phyloP scores from a whole-genome alignment of 192 early-diverging fungal genomes.

The Coemansia sp. region DNA sequence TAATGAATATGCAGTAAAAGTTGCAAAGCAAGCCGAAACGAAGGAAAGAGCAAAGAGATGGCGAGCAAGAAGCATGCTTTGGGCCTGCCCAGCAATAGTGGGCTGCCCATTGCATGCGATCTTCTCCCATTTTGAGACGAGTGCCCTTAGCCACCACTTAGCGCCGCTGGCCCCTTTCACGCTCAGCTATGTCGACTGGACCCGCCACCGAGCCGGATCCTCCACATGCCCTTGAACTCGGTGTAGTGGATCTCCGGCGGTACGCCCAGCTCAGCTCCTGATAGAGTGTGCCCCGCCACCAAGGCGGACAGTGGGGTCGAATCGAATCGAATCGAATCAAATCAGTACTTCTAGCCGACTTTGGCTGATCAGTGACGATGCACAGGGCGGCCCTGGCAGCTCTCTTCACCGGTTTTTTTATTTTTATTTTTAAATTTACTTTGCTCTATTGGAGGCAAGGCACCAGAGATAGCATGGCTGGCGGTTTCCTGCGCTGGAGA shows the following conservation, averaged over 20 bases:
- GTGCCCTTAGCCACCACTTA: no score
- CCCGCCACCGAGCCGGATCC: background rate
- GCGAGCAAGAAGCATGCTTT: background rate
- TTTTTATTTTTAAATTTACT: background rate
- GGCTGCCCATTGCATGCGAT: background rate
- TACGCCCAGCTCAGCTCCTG: background rate
- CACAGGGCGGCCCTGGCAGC: no score
- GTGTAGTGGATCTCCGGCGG: background rate
- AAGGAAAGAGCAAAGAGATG: background rate
- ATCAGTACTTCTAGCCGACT: no score
- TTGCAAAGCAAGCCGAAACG: no score
- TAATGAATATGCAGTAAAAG: constrained; percentile 5
- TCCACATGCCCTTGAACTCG: background rate
- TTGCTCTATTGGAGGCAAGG: no score
- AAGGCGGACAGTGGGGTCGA: background rate
- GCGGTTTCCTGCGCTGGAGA: constrained; percentile 54
- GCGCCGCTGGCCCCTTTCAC: background rate
- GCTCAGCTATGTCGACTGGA: background rate
- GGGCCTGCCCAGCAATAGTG: background rate
- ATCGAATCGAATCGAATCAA: background rate
- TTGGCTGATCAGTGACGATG: no score
- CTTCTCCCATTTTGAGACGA: background rate
- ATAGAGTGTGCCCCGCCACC: background rate
- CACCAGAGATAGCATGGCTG: constrained; percentile 26
- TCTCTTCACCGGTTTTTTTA: background rate